Conservation (phyloP, 176 grass and related monocot species). For the Tillandsia leiboldiana region DNA sequence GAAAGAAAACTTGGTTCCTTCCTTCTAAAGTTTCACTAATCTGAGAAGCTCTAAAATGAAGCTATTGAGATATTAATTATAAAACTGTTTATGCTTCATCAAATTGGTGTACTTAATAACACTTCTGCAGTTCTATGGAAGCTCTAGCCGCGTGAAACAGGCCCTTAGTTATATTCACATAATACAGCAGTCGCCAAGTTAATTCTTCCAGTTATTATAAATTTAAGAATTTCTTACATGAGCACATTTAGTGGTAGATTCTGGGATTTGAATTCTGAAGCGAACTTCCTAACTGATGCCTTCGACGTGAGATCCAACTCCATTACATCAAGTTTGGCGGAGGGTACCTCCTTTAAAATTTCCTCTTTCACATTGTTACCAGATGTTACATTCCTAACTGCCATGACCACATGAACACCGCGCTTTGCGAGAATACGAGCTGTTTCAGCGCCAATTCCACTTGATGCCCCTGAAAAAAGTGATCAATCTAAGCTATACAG, state of each 20-base stretch:
- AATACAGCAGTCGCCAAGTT: background rate
- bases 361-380: constrained; percentile 31
- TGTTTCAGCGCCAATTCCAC: constrained; percentile 78
- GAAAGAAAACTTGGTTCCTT: too few species aligned
- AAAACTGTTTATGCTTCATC: too few species aligned
- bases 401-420: constrained; percentile 80
- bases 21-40: too few species aligned
- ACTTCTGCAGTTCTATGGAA: too few species aligned
- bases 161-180: background rate
- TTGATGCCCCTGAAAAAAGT: constrained; percentile 47
- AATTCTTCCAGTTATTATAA: background rate
- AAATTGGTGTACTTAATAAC: too few species aligned
- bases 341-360: constrained; percentile 40
- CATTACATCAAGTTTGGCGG: constrained; percentile 48
- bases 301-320: constrained; percentile 77
- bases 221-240: constrained; percentile 36
- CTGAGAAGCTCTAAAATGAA: background rate
- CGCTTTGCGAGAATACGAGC: constrained; percentile 53
- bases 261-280: constrained; percentile 31
- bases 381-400: constrained; percentile 41
- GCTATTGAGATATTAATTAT: background rate
- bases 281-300: constrained; percentile 67
- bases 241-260: constrained; percentile 82
- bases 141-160: background rate
- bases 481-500: background rate